Evolutionary conservation across 495 filamentous ascomycete genomes (phyloP).

Genomic region (Penicillium flavigenum): DNA sequence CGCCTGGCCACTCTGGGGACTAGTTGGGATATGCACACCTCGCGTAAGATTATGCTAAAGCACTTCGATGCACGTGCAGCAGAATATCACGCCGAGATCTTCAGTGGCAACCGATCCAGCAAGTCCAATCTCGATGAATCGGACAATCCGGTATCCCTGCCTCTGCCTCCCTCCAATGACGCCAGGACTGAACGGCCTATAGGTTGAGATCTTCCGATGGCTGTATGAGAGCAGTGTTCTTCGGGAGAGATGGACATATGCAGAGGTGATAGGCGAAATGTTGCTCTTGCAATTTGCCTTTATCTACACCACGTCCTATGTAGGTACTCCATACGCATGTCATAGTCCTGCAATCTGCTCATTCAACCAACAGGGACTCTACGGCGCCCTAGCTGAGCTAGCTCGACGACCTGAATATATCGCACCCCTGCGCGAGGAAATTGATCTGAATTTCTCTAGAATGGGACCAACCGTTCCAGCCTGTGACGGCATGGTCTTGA

Average conservation of each 20-base stretch:
- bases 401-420: constrained; percentile 30
- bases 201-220: constrained; percentile 32
- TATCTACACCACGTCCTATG: constrained; percentile 30
- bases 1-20: constrained; percentile 20
- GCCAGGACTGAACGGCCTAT: not conserved
- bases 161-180: not conserved
- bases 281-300: constrained; percentile 31
- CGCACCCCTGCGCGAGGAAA: constrained; percentile 26
- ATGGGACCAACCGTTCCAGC: constrained; percentile 15
- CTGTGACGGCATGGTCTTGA: constrained; percentile 22
- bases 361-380: constrained; percentile 20
- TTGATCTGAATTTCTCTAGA: constrained; percentile 12
- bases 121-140: constrained; percentile 2
- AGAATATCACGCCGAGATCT: constrained; percentile 25
- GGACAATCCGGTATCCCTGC: constrained; percentile 18
- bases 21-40: constrained; percentile 29
- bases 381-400: constrained; percentile 26
- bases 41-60: constrained; percentile 24
- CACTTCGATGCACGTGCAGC: constrained; percentile 27
- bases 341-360: not conserved
- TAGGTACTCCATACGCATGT: constrained; percentile 2
- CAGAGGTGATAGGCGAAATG: constrained; percentile 29
- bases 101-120: not conserved
- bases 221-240: constrained; percentile 24
- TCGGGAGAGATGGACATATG: constrained; percentile 24